Evolutionary conservation across 176 grass and related monocot genomes (phyloP), one percentile per base, ranked within the genome.

Genomic region (Hsuehochloa calcarea): DNA sequence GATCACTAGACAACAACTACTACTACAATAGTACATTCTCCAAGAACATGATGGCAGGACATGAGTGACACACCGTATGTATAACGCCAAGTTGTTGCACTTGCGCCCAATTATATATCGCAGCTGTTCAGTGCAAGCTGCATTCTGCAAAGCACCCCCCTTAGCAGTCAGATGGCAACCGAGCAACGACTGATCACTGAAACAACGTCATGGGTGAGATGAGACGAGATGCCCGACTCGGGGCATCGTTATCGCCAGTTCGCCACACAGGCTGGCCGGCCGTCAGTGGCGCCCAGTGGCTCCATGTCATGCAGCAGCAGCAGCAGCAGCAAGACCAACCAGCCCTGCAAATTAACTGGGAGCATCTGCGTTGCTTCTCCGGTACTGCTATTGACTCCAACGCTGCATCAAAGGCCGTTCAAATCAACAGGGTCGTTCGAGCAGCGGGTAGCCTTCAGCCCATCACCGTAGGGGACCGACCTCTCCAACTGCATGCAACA

Each of bases 371-470:
- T 68, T 46, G 47, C 75, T 85, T 74, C 76, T 10, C 25, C 39
- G 15, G 81, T 71, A 27, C 65, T 62, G 13, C 17, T 16, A 19
- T 31, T 11, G 82, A 51, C 51, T 70, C 81, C 25, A 65, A 59
- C 59, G 34, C 68, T 41, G 82, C 76, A 68, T 81, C 82, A 69
- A 89, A 73, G 51, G 82, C 83, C 46, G 73, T 82, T 72, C 22
- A 31, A 77, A 65, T 61, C 66, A 46, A 40, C 10, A 16, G 34
- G 60, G 19, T 2, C 12, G 17, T 45, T 78, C 52, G 37, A 52
- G 79, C 29, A 72, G 10, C 75, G 46, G 68, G 68, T 66, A 80
- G 20, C 37, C 31, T 34, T 34, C 31, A 34, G 31, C 31, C 31
- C 75, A 80, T 85, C 81, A 25, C 75, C 47, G 60, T 60, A 68